A percentile compares a stretch with the other conserved stretches of the same genome.
Evolutionary conservation across 2,329 filamentous ascomycete species (phyloP).

Genomic region (Hymenotorrendiella dingleyae): DNA sequence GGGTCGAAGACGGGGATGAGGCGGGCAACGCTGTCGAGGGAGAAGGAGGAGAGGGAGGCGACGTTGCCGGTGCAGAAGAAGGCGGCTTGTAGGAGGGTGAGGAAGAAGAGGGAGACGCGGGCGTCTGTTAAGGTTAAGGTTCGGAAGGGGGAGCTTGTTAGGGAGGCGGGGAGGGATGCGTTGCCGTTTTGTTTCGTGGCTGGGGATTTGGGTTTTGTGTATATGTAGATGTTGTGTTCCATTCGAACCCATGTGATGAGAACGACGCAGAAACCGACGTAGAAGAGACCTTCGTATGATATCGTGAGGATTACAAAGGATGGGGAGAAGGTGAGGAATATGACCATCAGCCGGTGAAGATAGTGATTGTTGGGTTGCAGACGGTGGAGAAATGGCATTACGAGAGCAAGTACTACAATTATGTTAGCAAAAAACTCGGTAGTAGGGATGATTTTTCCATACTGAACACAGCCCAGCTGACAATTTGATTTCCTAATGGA

Average conservation of each 20-base stretch:
- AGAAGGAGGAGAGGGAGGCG: slow-evolving; percentile 89
- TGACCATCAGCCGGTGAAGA: slow-evolving; percentile 78
- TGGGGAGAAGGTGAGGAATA: slow-evolving; percentile 89
- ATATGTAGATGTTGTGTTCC: slow-evolving; percentile 68
- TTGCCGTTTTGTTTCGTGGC: slow-evolving; percentile 15
- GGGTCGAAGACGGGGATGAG: slow-evolving; percentile 91
- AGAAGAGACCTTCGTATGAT: slow-evolving; percentile 95
- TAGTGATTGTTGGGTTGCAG: slow-evolving; percentile 80
- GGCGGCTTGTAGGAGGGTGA: slow-evolving; percentile 87
- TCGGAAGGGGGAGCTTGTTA: slow-evolving; percentile 39
- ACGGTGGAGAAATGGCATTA: slow-evolving; percentile 76
- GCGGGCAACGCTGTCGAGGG: slow-evolving; percentile 80
- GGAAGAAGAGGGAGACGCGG: slow-evolving; percentile 88
- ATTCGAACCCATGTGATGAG: slow-evolving; percentile 87
- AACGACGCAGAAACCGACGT: slow-evolving; percentile 78
- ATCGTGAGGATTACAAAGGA: slow-evolving; percentile 95
- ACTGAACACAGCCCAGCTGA: slow-evolving; percentile 78
- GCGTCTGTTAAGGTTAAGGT: slow-evolving; percentile 75
- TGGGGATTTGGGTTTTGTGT: slow-evolving; percentile 27
- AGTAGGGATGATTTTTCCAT: too few relatives aligned
- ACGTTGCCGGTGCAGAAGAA: slow-evolving; percentile 98
- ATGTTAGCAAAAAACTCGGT: not conserved
- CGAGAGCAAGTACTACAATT: slow-evolving; percentile 59
- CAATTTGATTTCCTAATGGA: slow-evolving; percentile 78
- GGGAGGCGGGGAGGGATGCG: slow-evolving; percentile 18